These are phyloP conservation scores for Venturia effusa DNA, from an alignment of 2,329 filamentous ascomycete species.

Conservation along the genomic window DNA sequence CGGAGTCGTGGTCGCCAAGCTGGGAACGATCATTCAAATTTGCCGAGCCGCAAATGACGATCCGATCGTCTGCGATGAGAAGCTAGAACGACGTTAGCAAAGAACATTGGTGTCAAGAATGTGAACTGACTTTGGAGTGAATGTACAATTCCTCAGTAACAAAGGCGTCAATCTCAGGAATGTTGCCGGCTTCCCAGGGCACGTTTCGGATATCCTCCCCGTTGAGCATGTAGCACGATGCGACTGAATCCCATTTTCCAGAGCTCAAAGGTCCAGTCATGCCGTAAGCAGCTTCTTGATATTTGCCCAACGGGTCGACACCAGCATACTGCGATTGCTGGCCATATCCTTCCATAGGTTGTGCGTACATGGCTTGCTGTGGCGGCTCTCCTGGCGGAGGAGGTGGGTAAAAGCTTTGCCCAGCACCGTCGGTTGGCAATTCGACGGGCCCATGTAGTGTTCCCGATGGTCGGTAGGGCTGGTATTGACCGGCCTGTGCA, in stretches of 20 bases:
- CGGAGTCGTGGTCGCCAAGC: constrained; percentile 73
- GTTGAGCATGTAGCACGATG: constrained; percentile 71
- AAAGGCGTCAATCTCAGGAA: constrained; percentile 49
- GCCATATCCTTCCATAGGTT: constrained; percentile 12
- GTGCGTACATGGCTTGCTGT: neutral
- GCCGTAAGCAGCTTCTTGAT: constrained; percentile 57
- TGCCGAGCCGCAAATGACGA: constrained; percentile 70
- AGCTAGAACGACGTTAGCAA: constrained; percentile 30
- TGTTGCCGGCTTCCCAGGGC: constrained; percentile 45
- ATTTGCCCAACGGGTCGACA: constrained; percentile 50
- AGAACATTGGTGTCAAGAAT: neutral
- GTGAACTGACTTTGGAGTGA: constrained; percentile 46
- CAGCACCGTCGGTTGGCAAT: neutral
- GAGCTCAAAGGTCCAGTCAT: constrained; percentile 33
- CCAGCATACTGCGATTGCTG: constrained; percentile 13
- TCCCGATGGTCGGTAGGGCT: constrained; percentile 12
- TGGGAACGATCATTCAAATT: constrained; percentile 66
- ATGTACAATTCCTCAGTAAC: constrained; percentile 54
- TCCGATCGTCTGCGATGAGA: constrained; percentile 69
- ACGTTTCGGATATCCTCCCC: constrained; percentile 58
- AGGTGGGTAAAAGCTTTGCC: neutral
- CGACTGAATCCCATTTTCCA: constrained; percentile 63
- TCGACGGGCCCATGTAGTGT: constrained; percentile 4
- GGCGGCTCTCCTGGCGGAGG: constrained; percentile 4
- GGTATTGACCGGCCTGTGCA: constrained; percentile 14